Conservation (phyloP, 352 stramenopile species). For the Phytopythium oedochilum region DNA sequence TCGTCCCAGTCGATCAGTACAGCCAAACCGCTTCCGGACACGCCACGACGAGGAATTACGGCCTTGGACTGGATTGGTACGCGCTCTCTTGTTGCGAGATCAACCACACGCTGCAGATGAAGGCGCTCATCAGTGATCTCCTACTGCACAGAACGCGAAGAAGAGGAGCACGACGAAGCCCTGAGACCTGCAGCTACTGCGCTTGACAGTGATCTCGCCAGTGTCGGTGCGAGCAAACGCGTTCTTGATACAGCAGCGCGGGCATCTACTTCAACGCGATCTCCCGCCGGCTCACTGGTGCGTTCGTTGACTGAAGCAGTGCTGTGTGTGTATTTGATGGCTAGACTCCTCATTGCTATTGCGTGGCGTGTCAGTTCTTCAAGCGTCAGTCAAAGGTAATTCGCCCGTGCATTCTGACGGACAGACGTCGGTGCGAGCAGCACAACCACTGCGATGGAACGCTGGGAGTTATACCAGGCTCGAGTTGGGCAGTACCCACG, state of each 20-base stretch:
- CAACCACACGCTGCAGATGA: background rate
- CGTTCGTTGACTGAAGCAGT: background rate
- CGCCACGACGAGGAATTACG: background rate
- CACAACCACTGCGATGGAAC: background rate
- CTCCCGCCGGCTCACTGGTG: too few species aligned
- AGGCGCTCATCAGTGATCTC: too few species aligned
- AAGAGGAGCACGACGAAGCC: background rate
- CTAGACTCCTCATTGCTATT: background rate
- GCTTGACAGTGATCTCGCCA: too few species aligned
- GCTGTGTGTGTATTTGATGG: background rate
- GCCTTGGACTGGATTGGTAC: background rate
- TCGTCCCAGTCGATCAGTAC: background rate
- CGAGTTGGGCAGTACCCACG: background rate
- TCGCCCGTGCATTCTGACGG: background rate
- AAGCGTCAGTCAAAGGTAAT: slow-evolving; percentile 3
- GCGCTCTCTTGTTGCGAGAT: background rate
- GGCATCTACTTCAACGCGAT: too few species aligned
- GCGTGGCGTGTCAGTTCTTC: background rate
- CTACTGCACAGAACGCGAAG: background rate
- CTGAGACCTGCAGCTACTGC: background rate
- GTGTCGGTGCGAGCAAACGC: too few species aligned
- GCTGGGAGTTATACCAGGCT: background rate
- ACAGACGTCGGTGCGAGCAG: background rate
- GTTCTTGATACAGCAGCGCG: too few species aligned
- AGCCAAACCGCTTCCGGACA: background rate